Conservation (phyloP, 805 yeast genomes). For the Saturnispora bothae region DNA sequence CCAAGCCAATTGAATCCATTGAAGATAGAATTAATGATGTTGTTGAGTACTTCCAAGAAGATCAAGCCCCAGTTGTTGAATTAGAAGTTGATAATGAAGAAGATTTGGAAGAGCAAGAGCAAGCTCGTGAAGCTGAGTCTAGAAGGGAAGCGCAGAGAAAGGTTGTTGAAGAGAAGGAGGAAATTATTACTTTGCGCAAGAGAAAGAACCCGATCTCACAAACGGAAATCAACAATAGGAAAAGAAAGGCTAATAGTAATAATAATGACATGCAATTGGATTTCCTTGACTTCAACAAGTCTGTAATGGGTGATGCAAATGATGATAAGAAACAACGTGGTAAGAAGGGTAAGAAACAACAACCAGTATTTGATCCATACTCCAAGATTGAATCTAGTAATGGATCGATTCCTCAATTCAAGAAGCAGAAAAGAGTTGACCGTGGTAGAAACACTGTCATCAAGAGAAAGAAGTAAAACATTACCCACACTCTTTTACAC, state of each 20-base stretch:
- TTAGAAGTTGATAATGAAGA: slow-evolving; percentile 14
- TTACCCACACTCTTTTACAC: no score
- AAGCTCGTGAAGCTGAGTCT: not conserved
- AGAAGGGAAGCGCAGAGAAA: not conserved
- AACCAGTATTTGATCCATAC: slow-evolving; percentile 52
- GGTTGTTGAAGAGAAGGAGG: slow-evolving; percentile 19
- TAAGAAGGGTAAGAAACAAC: slow-evolving; percentile 18
- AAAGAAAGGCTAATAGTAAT: slow-evolving; percentile 9
- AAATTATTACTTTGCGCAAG: slow-evolving; percentile 25
- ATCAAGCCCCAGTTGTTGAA: slow-evolving; percentile 12
- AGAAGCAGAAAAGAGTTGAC: slow-evolving; percentile 20
- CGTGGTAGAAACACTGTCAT: slow-evolving; percentile 23
- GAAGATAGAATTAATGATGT: slow-evolving; percentile 15
- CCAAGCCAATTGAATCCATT: slow-evolving; percentile 9
- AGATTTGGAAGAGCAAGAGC: slow-evolving; percentile 10
- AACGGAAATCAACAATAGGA: slow-evolving; percentile 13
- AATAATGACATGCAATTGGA: slow-evolving; percentile 15
- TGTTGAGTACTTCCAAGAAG: slow-evolving; percentile 12
- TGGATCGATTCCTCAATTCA: slow-evolving; percentile 17
- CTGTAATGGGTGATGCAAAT: slow-evolving; percentile 13
- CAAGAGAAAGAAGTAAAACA: slow-evolving; percentile 17
- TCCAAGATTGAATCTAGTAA: slow-evolving; percentile 20
- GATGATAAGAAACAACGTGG: slow-evolving; percentile 11
- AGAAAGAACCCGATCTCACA: slow-evolving; percentile 9
- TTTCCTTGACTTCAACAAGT: slow-evolving; percentile 23